Conservation (phyloP, 352 stramenopile species). For the Peronospora belbahrii region DNA sequence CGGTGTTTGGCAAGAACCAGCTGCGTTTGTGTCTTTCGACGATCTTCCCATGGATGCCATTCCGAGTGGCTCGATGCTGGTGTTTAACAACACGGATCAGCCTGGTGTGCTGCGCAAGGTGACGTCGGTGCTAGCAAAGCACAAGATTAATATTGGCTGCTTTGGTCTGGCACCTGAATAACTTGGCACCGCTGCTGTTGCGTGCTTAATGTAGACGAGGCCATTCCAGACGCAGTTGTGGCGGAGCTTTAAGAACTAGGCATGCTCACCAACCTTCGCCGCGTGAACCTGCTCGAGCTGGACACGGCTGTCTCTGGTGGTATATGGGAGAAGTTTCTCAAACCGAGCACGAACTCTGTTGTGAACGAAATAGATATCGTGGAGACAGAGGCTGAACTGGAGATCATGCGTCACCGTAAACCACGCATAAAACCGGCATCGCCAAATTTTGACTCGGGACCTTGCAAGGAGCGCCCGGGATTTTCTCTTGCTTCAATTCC, state of each 20-base stretch:
- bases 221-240: constrained; percentile 77
- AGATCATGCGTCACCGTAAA: constrained; percentile 59
- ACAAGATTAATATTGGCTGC: constrained; percentile 92
- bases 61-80: constrained; percentile 84
- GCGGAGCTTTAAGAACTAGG: constrained; percentile 66
- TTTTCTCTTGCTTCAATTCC: constrained; percentile 89
- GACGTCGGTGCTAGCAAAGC: constrained; percentile 87
- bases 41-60: constrained; percentile 82
- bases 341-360: constrained; percentile 26
- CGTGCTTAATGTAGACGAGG: constrained; percentile 85
- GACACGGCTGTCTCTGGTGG: constrained; percentile 39
- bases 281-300: constrained; percentile 78
- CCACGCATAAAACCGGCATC: constrained; percentile 67
- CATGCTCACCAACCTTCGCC: constrained; percentile 79
- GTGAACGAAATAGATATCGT: constrained; percentile 19
- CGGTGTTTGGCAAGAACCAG: constrained; percentile 84
- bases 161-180: constrained; percentile 83
- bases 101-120: constrained; percentile 91
- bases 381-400: constrained; percentile 24
- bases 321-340: constrained; percentile 58
- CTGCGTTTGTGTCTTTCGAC: constrained; percentile 86
- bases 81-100: constrained; percentile 93
- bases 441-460: constrained; percentile 96
- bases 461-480: constrained; percentile 97
- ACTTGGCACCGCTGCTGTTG: constrained; percentile 61